Evolutionary conservation across 202 grass and related monocot genomes (phyloP).

Genomic region (Dendrocalamus latiflorus): DNA sequence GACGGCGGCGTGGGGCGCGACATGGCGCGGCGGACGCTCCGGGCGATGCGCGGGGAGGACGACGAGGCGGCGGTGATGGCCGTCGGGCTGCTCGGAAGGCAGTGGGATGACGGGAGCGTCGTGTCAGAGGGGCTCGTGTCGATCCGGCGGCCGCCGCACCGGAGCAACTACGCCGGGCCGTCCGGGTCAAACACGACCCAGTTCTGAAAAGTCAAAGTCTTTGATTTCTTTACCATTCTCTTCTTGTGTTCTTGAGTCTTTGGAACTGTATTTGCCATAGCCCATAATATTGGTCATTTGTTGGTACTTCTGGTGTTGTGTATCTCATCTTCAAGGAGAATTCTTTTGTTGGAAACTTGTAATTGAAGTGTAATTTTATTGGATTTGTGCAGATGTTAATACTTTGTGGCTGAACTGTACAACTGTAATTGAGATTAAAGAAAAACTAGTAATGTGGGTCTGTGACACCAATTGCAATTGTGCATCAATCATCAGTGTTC

Average conservation of each 20-base stretch:
- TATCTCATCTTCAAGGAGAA: background rate
- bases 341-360: slow-evolving; percentile 37
- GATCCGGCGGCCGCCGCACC: slow-evolving; percentile 41
- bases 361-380: slow-evolving; percentile 30
- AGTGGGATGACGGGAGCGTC: slow-evolving; percentile 53
- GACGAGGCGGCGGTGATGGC: slow-evolving; percentile 21
- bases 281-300: background rate
- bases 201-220: slow-evolving; percentile 46
- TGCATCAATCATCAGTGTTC: background rate
- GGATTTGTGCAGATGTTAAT: background rate
- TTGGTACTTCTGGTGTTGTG: background rate
- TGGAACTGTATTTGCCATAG: background rate
- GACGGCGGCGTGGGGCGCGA: slow-evolving; percentile 53
- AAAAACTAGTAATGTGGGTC: background rate
- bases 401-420: background rate
- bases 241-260: background rate
- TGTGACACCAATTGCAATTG: background rate
- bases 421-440: background rate
- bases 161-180: slow-evolving; percentile 36
- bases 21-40: slow-evolving; percentile 70
- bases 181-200: slow-evolving; percentile 59
- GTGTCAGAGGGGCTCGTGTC: slow-evolving; percentile 77
- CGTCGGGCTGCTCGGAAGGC: background rate
- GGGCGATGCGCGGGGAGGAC: slow-evolving; percentile 59
- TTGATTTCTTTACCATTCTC: background rate